A percentile compares a stretch with the other conserved stretches of the same genome.
Conservation (phyloP, 2,329 filamentous ascomycete genomes). For the Ilyonectria mors-panacis region DNA sequence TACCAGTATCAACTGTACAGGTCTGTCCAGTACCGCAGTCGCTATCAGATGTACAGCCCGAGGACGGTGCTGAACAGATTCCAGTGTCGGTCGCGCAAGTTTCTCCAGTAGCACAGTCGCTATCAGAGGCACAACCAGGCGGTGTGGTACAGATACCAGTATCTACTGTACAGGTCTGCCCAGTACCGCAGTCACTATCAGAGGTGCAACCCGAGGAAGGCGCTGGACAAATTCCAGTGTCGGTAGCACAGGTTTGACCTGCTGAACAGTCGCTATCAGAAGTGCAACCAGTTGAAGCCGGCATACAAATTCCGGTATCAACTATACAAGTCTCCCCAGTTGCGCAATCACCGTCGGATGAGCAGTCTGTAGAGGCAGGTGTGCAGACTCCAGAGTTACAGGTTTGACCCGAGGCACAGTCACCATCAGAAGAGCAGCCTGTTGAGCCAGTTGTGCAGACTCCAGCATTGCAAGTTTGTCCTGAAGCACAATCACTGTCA, state of each 20-base stretch:
- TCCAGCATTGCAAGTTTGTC: not conserved
- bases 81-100: too few relatives aligned
- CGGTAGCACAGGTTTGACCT: too few relatives aligned
- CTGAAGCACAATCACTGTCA: not conserved
- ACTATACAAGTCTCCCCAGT: not conserved
- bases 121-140: too few relatives aligned
- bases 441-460: conserved; percentile 4
- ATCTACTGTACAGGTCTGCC: too few relatives aligned
- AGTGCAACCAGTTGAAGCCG: not conserved
- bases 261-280: too few relatives aligned
- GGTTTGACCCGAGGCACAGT: not conserved
- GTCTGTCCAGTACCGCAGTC: conserved; percentile 7
- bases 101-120: too few relatives aligned
- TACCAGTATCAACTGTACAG: not conserved
- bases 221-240: too few relatives aligned
- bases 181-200: too few relatives aligned
- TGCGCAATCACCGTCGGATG: not conserved
- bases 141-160: too few relatives aligned
- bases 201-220: too few relatives aligned
- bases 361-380: not conserved
- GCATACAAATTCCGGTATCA: not conserved
- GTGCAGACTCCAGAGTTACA: conserved; percentile 10
- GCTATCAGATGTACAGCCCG: not conserved
- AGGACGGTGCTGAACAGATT: too few relatives aligned
- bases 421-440: not conserved